A percentile compares a stretch with the other conserved stretches of the same genome.
Conservation (phyloP, 176 grass and related monocot species). For the Phragmites australis region DNA sequence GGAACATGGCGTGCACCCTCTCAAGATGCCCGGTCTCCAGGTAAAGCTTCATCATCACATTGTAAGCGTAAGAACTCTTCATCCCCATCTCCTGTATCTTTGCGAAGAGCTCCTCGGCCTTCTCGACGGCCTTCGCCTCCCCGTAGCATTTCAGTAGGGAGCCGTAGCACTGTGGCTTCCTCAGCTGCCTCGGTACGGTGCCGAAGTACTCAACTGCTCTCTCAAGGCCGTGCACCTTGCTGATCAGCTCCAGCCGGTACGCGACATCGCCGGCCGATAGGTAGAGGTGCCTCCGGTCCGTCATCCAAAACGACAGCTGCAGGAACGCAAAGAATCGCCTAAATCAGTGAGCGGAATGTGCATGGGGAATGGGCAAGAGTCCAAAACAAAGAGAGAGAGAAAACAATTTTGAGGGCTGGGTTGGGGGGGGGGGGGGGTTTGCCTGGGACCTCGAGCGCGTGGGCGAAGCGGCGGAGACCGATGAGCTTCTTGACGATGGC, state of each 20-base stretch:
- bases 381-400: background rate
- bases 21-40: slow-evolving; percentile 29
- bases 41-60: slow-evolving; percentile 58
- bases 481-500: slow-evolving; percentile 46
- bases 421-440: background rate
- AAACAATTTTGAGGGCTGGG: background rate
- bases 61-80: slow-evolving; percentile 31
- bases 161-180: slow-evolving; percentile 48
- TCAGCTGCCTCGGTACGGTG: slow-evolving; percentile 43
- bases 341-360: background rate
- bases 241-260: slow-evolving; percentile 51
- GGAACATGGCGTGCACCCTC: slow-evolving; percentile 38
- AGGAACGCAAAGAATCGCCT: slow-evolving; percentile 17
- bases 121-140: slow-evolving; percentile 37
- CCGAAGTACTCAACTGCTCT: slow-evolving; percentile 54
- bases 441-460: slow-evolving; percentile 51
- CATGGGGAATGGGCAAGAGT: background rate
- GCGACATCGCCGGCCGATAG: slow-evolving; percentile 51
- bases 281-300: slow-evolving; percentile 43
- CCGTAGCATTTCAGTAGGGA: slow-evolving; percentile 61
- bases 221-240: slow-evolving; percentile 53
- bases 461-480: slow-evolving; percentile 38
- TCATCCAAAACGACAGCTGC: slow-evolving; percentile 73
- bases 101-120: slow-evolving; percentile 55
- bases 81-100: slow-evolving; percentile 44